Evolutionary conservation across 192 early-diverging fungal species (phyloP).

Genomic region (Linnemannia hyalina): DNA sequence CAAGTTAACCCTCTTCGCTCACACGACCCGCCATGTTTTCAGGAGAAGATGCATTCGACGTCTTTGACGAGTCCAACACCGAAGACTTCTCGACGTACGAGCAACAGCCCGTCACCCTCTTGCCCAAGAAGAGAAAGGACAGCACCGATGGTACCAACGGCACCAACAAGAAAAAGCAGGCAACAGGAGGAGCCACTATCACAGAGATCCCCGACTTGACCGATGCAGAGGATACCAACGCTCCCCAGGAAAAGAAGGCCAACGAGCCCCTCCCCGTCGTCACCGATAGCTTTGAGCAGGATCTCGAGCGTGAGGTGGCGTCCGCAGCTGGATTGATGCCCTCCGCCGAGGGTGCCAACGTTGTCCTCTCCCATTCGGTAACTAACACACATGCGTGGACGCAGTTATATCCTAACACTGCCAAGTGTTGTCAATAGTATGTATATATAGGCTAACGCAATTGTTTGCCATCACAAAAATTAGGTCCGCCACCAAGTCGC

Average conservation of each 20-base stretch:
- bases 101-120: constrained; percentile 3
- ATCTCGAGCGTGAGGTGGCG: constrained; percentile 75
- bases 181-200: not conserved
- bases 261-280: constrained; percentile 64
- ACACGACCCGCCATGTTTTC: constrained; percentile 31
- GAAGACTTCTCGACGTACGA: constrained; percentile 43
- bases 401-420: too few relatives aligned
- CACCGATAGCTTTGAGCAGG: constrained; percentile 78
- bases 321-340: constrained; percentile 64
- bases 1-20: not conserved
- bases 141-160: not conserved
- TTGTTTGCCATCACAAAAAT: not conserved
- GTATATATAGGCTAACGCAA: too few relatives aligned
- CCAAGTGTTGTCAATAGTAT: too few relatives aligned
- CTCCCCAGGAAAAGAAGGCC: constrained; percentile 15
- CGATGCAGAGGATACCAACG: constrained; percentile 45
- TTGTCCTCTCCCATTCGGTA: constrained; percentile 64
- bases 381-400: too few relatives aligned
- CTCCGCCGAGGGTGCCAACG: constrained; percentile 58
- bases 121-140: constrained; percentile 29
- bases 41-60: constrained; percentile 43
- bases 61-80: constrained; percentile 40
- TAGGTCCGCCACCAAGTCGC: constrained; percentile 97
- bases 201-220: constrained; percentile 23
- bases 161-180: constrained; percentile 36